Evolutionary conservation across 169 alveolate species (phyloP), one percentile per base, ranked within the genome.

Genomic region (Cyclospora cayetanensis): DNA sequence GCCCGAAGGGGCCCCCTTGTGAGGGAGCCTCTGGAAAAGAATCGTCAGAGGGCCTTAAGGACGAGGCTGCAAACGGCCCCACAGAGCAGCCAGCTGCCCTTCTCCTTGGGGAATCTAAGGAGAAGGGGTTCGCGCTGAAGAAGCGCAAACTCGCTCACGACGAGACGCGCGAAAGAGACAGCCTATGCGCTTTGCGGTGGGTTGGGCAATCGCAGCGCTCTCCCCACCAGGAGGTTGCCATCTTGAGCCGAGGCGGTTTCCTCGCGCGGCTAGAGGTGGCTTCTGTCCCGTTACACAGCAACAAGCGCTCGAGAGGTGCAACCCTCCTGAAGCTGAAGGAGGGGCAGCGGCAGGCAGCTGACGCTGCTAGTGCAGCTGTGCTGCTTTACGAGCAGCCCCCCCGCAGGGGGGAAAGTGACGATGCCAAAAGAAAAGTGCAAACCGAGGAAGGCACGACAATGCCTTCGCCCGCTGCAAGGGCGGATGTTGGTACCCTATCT

Each of bases 341-440:
- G 31, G n/a, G n/a, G 60, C 60, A 46, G 60, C 72, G 35, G 15
- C 11, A 12, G n/a, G 72, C 72, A 20, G 35, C 31, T 15, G 72
- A 12, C 31, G 72, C 72, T 60, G 72, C 72, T 60, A 31, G 35
- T n/a, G 27, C 72, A n/a, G 72, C 72, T 60, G 60, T 46, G 60
- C 60, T 46, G 60, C 60, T 46, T 22, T 15, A 22, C 60, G 60
- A 46, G 60, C 60, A 46, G 60, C 60, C n/a, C n/a, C n/a, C n/a
- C n/a, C n/a, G n/a, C n/a, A n/a, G n/a, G n/a, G n/a, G n/a, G n/a
- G n/a, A n/a, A n/a, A n/a, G n/a, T n/a, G n/a, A n/a, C n/a, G n/a
- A n/a, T n/a, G n/a, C n/a, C n/a, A n/a, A n/a, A n/a, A n/a, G n/a
- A n/a, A n/a, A n/a, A n/a, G n/a, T n/a, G n/a, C n/a, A n/a, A n/a